Evolutionary conservation across 768 basidiomycete genomes (phyloP).

Genomic region (Lyophyllum decastes): DNA sequence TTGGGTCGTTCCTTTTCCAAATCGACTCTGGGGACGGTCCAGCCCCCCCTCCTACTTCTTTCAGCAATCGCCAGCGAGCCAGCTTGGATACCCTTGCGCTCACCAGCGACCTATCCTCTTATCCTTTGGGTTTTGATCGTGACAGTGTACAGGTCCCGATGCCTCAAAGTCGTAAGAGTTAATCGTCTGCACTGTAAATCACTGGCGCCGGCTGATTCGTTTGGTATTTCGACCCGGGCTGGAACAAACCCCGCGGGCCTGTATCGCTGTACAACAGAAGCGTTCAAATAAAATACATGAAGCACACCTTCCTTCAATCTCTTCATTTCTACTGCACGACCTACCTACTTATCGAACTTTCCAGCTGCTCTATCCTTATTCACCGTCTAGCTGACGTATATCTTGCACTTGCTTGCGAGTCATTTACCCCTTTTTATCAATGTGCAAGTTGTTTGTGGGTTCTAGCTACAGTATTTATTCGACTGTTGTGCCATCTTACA

Average conservation of each 20-base stretch:
- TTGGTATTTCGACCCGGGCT: constrained; percentile 13
- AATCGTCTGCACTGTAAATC: constrained; percentile 8
- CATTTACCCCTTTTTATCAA: not conserved
- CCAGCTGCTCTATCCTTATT: constrained; percentile 4
- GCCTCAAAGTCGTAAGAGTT: constrained; percentile 21
- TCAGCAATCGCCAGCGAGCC: constrained; percentile 62
- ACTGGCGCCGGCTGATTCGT: not conserved
- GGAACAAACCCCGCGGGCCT: constrained; percentile 12
- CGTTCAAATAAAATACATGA: constrained; percentile 9
- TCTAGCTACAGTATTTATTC: constrained; percentile 11
- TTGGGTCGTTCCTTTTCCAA: constrained; percentile 86
- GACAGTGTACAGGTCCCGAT: constrained; percentile 35
- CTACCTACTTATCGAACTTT: not conserved
- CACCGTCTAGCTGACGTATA: not conserved
- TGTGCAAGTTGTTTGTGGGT: constrained; percentile 5
- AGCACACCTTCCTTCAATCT: not conserved
- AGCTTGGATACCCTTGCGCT: constrained; percentile 85
- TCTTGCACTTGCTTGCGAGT: constrained; percentile 11
- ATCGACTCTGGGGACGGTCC: constrained; percentile 63
- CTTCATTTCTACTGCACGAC: not conserved
- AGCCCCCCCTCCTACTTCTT: constrained; percentile 34
- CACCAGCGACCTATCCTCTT: constrained; percentile 82
- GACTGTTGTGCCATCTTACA: not conserved
- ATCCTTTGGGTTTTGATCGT: constrained; percentile 75
- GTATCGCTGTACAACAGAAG: constrained; percentile 19